A percentile compares a stretch with the other conserved stretches of the same genome.
Evolutionary conservation across 1,284 basidiomycete genomes (phyloP).

Genomic region (Sanghuangporus weigelae): DNA sequence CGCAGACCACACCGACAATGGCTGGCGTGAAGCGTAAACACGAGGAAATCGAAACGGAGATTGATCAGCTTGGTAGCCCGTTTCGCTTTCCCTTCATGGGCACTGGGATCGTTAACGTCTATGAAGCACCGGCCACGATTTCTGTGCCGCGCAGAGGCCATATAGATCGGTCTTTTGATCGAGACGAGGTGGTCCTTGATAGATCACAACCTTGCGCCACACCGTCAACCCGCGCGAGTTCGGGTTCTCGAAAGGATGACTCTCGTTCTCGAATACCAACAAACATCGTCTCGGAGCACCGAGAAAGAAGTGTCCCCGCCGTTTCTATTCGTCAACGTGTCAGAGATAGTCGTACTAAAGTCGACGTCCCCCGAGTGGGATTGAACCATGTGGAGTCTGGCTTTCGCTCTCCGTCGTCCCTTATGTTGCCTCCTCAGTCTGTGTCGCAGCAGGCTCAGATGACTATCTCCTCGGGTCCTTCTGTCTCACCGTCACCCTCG

Average conservation of each 20-base stretch:
- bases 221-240: not conserved
- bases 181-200: not conserved
- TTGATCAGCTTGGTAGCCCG: conserved; percentile 24
- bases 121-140: not conserved
- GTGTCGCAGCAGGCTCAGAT: not conserved
- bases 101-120: conserved; percentile 27
- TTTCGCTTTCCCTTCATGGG: conserved; percentile 47
- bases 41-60: conserved; percentile 35
- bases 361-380: not conserved
- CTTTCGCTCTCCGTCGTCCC: not conserved
- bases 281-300: not conserved
- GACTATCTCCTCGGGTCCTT: not conserved
- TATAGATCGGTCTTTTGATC: not conserved
- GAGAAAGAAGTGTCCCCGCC: not conserved
- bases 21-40: conserved; percentile 50
- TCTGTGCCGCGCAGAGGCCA: not conserved
- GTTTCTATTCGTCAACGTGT: not conserved
- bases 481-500: not conserved
- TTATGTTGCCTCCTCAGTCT: not conserved
- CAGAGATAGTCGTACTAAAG: not conserved
- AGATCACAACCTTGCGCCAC: not conserved
- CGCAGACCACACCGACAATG: conserved; percentile 13
- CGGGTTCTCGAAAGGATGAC: not conserved
- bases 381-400: not conserved
- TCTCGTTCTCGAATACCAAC: not conserved